Evolutionary conservation across 129 eudicot genomes (phyloP).

Genomic region (Flaveria sonorensis): DNA sequence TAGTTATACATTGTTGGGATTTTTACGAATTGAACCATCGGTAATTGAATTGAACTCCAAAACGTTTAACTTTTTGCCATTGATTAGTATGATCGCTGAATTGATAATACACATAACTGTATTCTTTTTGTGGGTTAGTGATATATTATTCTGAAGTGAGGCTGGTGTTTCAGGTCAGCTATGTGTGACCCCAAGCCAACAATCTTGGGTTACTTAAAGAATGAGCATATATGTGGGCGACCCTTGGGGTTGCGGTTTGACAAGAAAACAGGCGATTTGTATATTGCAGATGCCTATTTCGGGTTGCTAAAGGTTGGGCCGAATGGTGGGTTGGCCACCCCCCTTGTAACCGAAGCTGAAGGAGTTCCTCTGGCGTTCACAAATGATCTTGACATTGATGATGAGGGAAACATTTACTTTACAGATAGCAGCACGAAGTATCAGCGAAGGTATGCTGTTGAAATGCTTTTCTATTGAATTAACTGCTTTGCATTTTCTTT

Average conservation of each 20-base stretch:
- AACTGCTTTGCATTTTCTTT: not conserved
- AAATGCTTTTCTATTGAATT: not conserved
- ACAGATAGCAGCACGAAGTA: conserved; percentile 88
- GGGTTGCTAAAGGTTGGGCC: conserved; percentile 96
- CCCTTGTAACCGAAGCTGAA: conserved; percentile 78
- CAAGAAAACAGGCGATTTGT: conserved; percentile 80
- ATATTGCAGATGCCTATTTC: conserved; percentile 95
- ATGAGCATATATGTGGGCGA: conserved; percentile 95
- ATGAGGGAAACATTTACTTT: conserved; percentile 85
- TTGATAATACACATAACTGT: too few species aligned
- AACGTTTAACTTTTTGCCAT: too few species aligned
- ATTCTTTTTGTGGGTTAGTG: not conserved
- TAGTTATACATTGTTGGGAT: too few species aligned
- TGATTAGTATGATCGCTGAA: not conserved
- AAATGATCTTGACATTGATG: conserved; percentile 87
- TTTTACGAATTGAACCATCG: too few species aligned
- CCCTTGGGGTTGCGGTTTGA: conserved; percentile 91
- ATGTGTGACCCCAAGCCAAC: conserved; percentile 81
- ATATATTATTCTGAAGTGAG: conserved; percentile 2
- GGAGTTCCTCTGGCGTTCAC: conserved; percentile 79
- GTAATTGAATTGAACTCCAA: too few species aligned
- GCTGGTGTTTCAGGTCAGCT: conserved; percentile 58
- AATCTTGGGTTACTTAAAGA: conserved; percentile 55
- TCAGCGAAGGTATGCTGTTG: conserved; percentile 63
- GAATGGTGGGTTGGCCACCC: conserved; percentile 82